phyloP scores from a whole-genome alignment of 140 eudicot species.

The Cichorium intybus region DNA sequence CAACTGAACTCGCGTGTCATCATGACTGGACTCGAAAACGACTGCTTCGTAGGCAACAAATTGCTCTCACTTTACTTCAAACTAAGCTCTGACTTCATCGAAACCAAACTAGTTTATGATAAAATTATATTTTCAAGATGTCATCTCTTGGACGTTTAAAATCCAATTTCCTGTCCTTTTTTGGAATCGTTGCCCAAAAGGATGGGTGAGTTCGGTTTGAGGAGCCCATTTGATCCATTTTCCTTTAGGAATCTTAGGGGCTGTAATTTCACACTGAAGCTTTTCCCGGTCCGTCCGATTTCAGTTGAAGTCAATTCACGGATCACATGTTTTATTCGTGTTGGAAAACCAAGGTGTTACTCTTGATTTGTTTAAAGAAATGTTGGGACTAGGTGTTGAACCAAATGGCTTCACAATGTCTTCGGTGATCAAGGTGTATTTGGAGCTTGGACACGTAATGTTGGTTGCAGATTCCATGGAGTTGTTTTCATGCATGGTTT shows the following conservation, averaged over 20 bases:
- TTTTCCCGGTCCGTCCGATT: too few relatives aligned
- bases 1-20: conserved; percentile 61
- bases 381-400: conserved; percentile 55
- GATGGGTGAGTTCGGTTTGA: too few relatives aligned
- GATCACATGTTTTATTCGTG: conserved; percentile 71
- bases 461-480: conserved; percentile 57
- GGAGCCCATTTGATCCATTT: too few relatives aligned
- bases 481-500: conserved; percentile 60
- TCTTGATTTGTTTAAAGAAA: conserved; percentile 42
- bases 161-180: too few relatives aligned
- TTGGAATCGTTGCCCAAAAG: too few relatives aligned
- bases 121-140: conserved; percentile 54
- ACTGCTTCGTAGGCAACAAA: conserved; percentile 77
- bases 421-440: conserved; percentile 68
- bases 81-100: conserved; percentile 37
- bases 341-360: conserved; percentile 41
- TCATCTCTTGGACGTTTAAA: conserved; percentile 88
- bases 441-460: conserved; percentile 52
- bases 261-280: too few relatives aligned
- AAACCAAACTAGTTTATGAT: conserved; percentile 51
- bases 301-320: too few relatives aligned
- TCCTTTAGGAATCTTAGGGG: too few relatives aligned
- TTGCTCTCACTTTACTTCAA: conserved; percentile 75
- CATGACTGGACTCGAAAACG: conserved; percentile 62
- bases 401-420: conserved; percentile 84